These are phyloP conservation scores for Vitis hybrid DNA, from an alignment of 177 flowering plant genomes.

Conservation along the genomic window DNA sequence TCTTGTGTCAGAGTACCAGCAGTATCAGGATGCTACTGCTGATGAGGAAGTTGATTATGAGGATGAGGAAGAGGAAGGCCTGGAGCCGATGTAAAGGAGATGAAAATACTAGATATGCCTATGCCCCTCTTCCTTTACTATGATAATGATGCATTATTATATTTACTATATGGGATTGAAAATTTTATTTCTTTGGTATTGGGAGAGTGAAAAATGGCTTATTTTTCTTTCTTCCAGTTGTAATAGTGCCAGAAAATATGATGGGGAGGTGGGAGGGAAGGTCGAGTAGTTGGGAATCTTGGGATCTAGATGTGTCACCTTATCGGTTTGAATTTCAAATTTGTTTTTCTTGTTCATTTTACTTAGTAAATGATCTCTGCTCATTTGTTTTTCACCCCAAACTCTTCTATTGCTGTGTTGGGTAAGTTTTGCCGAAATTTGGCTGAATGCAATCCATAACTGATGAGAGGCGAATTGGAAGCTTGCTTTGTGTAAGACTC, in stretches of 20 bases:
- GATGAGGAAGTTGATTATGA: slow-evolving; percentile 51
- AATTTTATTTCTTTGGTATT: not conserved
- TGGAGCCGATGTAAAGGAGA: slow-evolving; percentile 5
- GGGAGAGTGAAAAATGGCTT: not conserved
- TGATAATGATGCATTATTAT: not conserved
- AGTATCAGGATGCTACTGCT: slow-evolving; percentile 62
- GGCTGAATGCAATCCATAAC: not conserved
- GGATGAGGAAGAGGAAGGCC: slow-evolving; percentile 41
- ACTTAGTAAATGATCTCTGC: not conserved
- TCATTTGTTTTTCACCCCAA: not conserved
- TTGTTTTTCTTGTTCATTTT: not conserved
- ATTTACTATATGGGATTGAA: not conserved
- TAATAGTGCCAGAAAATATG: not conserved
- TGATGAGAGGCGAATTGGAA: too few species aligned
- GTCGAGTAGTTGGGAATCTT: not conserved
- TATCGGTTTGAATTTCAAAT: not conserved
- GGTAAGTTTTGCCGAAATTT: not conserved
- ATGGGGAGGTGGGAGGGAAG: not conserved
- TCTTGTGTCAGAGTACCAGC: slow-evolving; percentile 58
- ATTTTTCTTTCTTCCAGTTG: not conserved
- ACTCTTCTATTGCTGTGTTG: not conserved
- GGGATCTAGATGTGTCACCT: not conserved
- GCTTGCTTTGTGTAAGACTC: too few species aligned
- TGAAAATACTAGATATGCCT: too few species aligned
- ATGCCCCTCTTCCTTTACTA: not conserved